Evolutionary conservation across 2,329 filamentous ascomycete species (phyloP).

Genomic region (Kalmusia sp.): DNA sequence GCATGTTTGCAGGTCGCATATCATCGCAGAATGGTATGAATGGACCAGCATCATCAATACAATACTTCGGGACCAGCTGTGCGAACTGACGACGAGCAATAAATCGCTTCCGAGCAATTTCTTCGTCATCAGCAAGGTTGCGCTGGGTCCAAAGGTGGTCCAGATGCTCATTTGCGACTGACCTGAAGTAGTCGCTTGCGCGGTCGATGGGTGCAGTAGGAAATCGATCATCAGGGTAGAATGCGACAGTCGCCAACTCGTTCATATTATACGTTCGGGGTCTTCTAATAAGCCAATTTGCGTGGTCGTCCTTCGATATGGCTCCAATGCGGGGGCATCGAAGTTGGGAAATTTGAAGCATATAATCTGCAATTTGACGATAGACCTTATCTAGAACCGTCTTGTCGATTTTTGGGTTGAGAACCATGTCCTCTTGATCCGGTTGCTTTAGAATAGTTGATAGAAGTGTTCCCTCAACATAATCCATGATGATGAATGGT

Average conservation of each 20-base stretch:
- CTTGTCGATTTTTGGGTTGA: slow-evolving; percentile 16
- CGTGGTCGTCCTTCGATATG: slow-evolving; percentile 39
- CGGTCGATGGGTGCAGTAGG: slow-evolving; percentile 33
- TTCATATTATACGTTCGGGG: slow-evolving; percentile 32
- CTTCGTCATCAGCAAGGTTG: slow-evolving; percentile 28
- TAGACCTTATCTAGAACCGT: slow-evolving; percentile 26
- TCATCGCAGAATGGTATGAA: slow-evolving; percentile 52
- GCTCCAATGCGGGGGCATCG: slow-evolving; percentile 27
- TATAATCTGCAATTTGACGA: slow-evolving; percentile 25
- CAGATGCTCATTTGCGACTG: slow-evolving; percentile 26
- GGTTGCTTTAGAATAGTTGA: slow-evolving; percentile 25
- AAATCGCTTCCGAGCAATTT: slow-evolving; percentile 32
- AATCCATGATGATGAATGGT: slow-evolving; percentile 37
- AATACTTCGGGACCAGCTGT: slow-evolving; percentile 19
- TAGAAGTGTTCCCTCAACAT: slow-evolving; percentile 24
- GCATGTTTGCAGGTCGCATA: slow-evolving; percentile 49
- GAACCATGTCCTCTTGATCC: slow-evolving; percentile 25
- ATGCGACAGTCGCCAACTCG: slow-evolving; percentile 30
- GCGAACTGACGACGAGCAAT: slow-evolving; percentile 25
- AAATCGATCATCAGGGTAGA: slow-evolving; percentile 39
- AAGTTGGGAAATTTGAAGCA: slow-evolving; percentile 21
- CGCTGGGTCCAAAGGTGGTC: slow-evolving; percentile 28
- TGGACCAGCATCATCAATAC: slow-evolving; percentile 14
- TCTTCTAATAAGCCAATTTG: slow-evolving; percentile 39
- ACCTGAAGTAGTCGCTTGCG: slow-evolving; percentile 24